A percentile compares a stretch with the other conserved stretches of the same genome.
Evolutionary conservation across 495 filamentous ascomycete genomes (phyloP).

Genomic region (Lasiosphaeris hirsuta): DNA sequence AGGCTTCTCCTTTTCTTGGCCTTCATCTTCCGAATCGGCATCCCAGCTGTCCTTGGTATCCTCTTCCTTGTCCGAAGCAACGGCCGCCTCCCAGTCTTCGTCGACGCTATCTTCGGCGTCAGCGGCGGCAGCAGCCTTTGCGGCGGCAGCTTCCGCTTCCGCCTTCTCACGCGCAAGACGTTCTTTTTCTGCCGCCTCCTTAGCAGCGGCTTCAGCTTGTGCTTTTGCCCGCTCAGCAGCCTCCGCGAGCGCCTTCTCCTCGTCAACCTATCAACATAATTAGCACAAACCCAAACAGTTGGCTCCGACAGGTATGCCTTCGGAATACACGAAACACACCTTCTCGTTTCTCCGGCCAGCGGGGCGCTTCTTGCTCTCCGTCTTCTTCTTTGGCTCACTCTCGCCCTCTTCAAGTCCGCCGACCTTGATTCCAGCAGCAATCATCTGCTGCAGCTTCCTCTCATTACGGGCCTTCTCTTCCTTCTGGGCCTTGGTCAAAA

Average conservation of each 20-base stretch:
- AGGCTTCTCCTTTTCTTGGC: slow-evolving; percentile 28
- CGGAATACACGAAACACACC: slow-evolving; percentile 36
- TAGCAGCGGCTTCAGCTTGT: slow-evolving; percentile 62
- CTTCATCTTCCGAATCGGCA: slow-evolving; percentile 77
- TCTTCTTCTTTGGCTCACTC: slow-evolving; percentile 65
- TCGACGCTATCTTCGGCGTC: slow-evolving; percentile 55
- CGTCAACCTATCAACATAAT: slow-evolving; percentile 55
- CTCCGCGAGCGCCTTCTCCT: slow-evolving; percentile 65
- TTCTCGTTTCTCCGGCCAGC: slow-evolving; percentile 67
- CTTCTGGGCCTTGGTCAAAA: slow-evolving; percentile 88
- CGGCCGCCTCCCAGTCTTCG: slow-evolving; percentile 88
- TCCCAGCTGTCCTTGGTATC: slow-evolving; percentile 91
- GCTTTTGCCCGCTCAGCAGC: slow-evolving; percentile 64
- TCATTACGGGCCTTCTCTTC: slow-evolving; percentile 81
- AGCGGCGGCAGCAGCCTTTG: slow-evolving; percentile 52
- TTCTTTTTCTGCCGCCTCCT: slow-evolving; percentile 55
- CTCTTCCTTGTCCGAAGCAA: slow-evolving; percentile 66
- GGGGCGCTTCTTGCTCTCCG: slow-evolving; percentile 65
- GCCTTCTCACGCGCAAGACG: slow-evolving; percentile 47
- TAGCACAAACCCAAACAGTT: neutral
- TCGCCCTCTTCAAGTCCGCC: slow-evolving; percentile 62
- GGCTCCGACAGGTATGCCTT: no score
- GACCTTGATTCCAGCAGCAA: slow-evolving; percentile 80
- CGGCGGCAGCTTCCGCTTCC: slow-evolving; percentile 49
- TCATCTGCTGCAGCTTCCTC: slow-evolving; percentile 89